Conservation (phyloP, 192 early-diverging fungal species). For the Chytriomyces sp. region DNA sequence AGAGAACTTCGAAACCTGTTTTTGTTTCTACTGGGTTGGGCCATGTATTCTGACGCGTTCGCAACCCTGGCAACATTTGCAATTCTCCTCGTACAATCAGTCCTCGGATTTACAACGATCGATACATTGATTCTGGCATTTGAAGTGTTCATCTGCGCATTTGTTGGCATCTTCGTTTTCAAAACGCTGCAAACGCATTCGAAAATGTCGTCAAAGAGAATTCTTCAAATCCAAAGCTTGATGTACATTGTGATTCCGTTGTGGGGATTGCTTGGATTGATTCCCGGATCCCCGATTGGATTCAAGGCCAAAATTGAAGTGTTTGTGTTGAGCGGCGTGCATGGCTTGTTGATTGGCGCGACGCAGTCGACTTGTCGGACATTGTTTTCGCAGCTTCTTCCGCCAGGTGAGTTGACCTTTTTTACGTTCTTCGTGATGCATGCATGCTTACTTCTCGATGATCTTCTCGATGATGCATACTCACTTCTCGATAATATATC, state of each 20-base stretch:
- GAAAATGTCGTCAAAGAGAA: slow-evolving; percentile 13
- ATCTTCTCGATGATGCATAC: too few relatives aligned
- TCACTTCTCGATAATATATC: too few relatives aligned
- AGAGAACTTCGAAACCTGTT: slow-evolving; percentile 34
- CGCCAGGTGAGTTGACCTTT: slow-evolving; percentile 62
- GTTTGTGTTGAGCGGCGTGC: slow-evolving; percentile 45
- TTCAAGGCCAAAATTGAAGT: slow-evolving; percentile 60
- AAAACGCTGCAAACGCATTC: slow-evolving; percentile 5
- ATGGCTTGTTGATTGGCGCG: slow-evolving; percentile 63
- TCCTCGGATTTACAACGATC: slow-evolving; percentile 49
- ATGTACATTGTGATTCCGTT: slow-evolving; percentile 25
- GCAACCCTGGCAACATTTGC: slow-evolving; percentile 14
- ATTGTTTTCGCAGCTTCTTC: slow-evolving; percentile 68
- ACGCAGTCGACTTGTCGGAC: slow-evolving; percentile 57
- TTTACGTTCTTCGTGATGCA: slow-evolving; percentile 54
- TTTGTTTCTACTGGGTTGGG: slow-evolving; percentile 46
- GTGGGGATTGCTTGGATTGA: slow-evolving; percentile 23
- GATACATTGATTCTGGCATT: slow-evolving; percentile 27
- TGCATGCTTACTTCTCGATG: too few relatives aligned
- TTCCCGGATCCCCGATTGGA: slow-evolving; percentile 51
- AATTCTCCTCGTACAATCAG: slow-evolving; percentile 50
- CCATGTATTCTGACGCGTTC: slow-evolving; percentile 41
- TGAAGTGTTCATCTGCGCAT: slow-evolving; percentile 26
- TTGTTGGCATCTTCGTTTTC: slow-evolving; percentile 19
- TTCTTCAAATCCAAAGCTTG: slow-evolving; percentile 24